Evolutionary conservation across 305 asterid genomes (phyloP).

Genomic region (Solanum hybrid): DNA sequence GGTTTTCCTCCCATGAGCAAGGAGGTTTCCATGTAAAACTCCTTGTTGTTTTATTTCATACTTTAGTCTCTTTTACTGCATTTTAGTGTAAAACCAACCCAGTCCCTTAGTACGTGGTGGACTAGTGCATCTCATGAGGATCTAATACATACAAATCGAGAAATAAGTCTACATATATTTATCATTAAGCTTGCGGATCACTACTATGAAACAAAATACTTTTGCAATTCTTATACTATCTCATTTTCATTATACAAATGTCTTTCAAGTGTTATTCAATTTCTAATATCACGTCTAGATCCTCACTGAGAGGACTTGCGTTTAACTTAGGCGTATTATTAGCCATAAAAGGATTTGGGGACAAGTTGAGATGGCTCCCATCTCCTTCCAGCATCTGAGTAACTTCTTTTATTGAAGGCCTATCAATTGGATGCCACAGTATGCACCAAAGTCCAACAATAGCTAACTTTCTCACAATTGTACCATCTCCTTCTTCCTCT

Average conservation of each 20-base stretch:
- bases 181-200: background rate
- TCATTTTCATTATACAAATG: background rate
- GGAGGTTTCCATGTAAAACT: too few relatives aligned
- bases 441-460: too few relatives aligned
- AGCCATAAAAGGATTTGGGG: slow-evolving; percentile 28
- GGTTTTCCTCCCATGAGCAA: too few relatives aligned
- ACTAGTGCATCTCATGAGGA: too few relatives aligned
- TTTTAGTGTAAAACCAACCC: too few relatives aligned
- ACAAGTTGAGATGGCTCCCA: slow-evolving; percentile 16
- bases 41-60: too few relatives aligned
- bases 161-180: background rate
- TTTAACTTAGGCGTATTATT: background rate
- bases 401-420: slow-evolving; percentile 30
- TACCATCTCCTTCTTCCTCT: too few relatives aligned
- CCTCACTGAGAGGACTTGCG: slow-evolving; percentile 1
- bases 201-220: background rate
- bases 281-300: slow-evolving; percentile 13
- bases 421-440: slow-evolving; percentile 23
- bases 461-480: too few relatives aligned
- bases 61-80: too few relatives aligned
- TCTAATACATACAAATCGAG: too few relatives aligned
- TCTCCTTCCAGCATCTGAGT: slow-evolving; percentile 41
- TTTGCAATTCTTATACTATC: background rate
- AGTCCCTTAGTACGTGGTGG: too few relatives aligned
- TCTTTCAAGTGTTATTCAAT: background rate